Base-by-base conservation (phyloP, 2,329 filamentous ascomycete genomes). In the Setomelanomma holmii region DNA sequence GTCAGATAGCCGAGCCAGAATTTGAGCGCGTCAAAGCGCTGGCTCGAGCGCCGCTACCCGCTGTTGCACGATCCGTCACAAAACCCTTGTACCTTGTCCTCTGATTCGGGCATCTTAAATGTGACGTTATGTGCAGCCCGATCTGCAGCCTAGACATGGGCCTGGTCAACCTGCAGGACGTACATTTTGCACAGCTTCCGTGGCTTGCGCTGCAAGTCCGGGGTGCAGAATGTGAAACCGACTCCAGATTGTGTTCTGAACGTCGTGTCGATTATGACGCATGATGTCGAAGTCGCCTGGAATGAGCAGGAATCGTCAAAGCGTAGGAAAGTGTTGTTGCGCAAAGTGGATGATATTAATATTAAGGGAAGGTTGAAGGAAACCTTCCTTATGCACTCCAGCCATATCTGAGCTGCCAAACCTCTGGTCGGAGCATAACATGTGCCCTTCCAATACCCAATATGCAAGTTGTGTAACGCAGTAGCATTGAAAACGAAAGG, bases 351-450 rank as follows among this genome's bases (percentile, higher is more conserved):
- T 61, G 44, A 49, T 61, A 66, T 68, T 68, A 64, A 61, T 59
- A 68, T 63, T 66, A 67, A 58, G 55, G 61, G 57, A 61, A 63
- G 49, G 45, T 51, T 51, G 30, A 40, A 60, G 55, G 50, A 51
- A 45, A 47, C 40, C 40, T 47, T 39, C 56, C 51, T 55, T 47
- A 51, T 54, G 53, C 55, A 27, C 50, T 59, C 54, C 54, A 53
- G 43, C 54, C 42, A 35, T 49, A 44, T 46, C 30, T 48, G 33
- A 38, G 44, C 39, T 55, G 47, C 51, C 51, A 45, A 34, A 39
- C 33, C 21, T 8, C 7, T 39, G 21, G 22, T 39, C 52, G 45
- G 40, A 55, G 52, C 55, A 49, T 56, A 49, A 47, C 21, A 41
- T 47, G 41, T 51, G 23, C 45, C 48, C 58, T 55, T 54, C 44